Base-by-base conservation (phyloP, 1,284 basidiomycete genomes). In the Rhodofomes roseus region DNA sequence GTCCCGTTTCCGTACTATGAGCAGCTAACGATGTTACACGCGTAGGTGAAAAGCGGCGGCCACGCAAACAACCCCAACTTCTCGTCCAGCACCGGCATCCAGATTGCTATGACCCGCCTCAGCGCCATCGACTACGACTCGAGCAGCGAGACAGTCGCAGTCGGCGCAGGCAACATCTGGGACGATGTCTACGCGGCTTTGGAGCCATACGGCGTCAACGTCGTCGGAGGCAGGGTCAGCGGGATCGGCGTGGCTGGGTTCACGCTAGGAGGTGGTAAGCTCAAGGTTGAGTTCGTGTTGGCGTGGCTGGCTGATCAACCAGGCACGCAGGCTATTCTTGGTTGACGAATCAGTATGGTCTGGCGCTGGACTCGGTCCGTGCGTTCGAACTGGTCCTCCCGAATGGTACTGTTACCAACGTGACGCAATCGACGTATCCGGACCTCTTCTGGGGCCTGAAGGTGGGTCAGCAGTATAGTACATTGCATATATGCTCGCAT, bases 41-140 rank as follows among this genome's bases (percentile, higher is more conserved):
- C 16, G 11, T 56, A 81, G 76, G 72, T 83, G 60, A 82, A 82
- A 65, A 76, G 79, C 8, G 83, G 79, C 22, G 82, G 81, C 0
- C 81, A 83, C 65, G 63, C 77, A 0, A 69, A 74, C 8, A 82
- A 81, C 63, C 74, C 74, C 1, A 77, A 77, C 2, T 82, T 80
- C 68, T 82, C 80, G 20, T 84, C 82, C 0, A 82, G 81, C 2
- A 63, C 69, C 0, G 82, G 83, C 20, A 76, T 85, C 11, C 82
- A 83, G 37, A 82, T 85, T 63, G 70, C 76, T 8, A 76, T 85
- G 73, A 65, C 65, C 55, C 73, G 75, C 4, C 79, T 85, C 68
- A 74, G 71, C 46, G 65, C 76, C 18, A 73, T 81, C 23, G 64
- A 51, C 0, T 77, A 78, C 60, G 62, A 79, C 54, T 59, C 61